These are phyloP conservation scores for Metschnikowia dekortorum DNA, from an alignment of 805 yeast species.

Conservation along the genomic window DNA sequence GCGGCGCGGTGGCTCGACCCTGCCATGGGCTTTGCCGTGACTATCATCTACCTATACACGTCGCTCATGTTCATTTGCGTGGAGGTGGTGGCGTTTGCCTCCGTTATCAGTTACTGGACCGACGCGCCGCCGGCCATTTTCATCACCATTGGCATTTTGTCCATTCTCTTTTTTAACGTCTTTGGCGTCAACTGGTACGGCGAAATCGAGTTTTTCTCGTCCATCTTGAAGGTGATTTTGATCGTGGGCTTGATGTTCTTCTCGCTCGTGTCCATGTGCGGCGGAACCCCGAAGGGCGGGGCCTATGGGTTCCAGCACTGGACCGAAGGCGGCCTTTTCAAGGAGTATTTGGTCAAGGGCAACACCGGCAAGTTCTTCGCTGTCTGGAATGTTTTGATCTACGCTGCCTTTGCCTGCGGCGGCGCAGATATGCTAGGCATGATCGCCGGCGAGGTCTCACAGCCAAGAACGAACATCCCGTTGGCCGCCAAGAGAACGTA, in stretches of 20 bases:
- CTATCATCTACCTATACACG: constrained; percentile 31
- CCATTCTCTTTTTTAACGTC: constrained; percentile 27
- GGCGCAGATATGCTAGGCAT: constrained; percentile 38
- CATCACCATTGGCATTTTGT: constrained; percentile 26
- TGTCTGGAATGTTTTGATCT: constrained; percentile 57
- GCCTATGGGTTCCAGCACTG: constrained; percentile 35
- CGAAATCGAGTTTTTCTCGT: constrained; percentile 18
- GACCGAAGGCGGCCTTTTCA: constrained; percentile 31
- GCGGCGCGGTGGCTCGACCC: constrained; percentile 35
- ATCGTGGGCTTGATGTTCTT: constrained; percentile 37
- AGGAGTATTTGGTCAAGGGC: constrained; percentile 35
- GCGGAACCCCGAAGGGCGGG: constrained; percentile 32
- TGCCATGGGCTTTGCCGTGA: constrained; percentile 33
- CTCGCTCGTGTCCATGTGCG: constrained; percentile 35
- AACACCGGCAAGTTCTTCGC: constrained; percentile 60
- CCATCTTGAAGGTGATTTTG: constrained; percentile 20
- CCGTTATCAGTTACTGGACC: constrained; percentile 28
- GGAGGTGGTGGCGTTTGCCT: constrained; percentile 31
- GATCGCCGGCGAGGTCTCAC: constrained; percentile 38
- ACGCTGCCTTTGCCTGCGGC: constrained; percentile 63
- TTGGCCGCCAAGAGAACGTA: constrained; percentile 33
- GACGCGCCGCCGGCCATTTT: constrained; percentile 30
- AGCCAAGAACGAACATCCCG: constrained; percentile 36
- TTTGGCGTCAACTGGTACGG: constrained; percentile 21
- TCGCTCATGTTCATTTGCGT: constrained; percentile 31